These are phyloP conservation scores for Neospora caninum DNA, from an alignment of 169 alveolate genomes.

Conservation along the genomic window DNA sequence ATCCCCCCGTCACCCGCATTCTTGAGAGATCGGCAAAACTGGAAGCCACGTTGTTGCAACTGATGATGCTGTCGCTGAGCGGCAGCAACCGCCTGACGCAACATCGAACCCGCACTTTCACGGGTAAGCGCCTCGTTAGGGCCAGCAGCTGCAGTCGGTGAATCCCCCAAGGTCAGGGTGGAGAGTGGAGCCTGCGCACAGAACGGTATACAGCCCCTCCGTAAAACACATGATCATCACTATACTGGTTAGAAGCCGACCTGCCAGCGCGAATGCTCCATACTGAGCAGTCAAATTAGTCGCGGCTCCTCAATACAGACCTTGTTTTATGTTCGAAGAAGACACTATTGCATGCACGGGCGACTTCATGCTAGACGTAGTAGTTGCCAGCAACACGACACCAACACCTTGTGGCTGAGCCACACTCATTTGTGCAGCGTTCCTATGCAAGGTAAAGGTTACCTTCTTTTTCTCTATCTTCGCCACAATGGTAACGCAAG, in stretches of 20 bases:
- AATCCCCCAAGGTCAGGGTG: not conserved
- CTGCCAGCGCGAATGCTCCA: too few relatives aligned
- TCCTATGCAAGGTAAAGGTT: not conserved
- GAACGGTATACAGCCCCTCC: not conserved
- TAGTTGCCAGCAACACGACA: too few relatives aligned
- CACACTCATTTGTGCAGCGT: too few relatives aligned
- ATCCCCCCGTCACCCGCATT: not conserved
- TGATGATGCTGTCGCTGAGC: not conserved
- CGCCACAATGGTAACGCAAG: not conserved
- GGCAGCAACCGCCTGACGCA: not conserved
- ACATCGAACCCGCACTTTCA: not conserved
- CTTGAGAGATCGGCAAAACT: not conserved
- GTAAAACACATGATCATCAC: too few relatives aligned
- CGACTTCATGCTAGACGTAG: too few relatives aligned
- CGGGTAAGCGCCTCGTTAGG: not conserved
- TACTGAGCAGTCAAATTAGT: too few relatives aligned
- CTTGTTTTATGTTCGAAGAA: too few relatives aligned
- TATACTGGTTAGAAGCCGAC: too few relatives aligned
- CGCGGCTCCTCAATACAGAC: too few relatives aligned
- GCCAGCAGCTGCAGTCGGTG: not conserved
- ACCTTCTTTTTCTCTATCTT: conserved; percentile 26
- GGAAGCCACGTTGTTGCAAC: not conserved
- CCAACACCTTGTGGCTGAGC: too few relatives aligned
- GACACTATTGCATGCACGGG: too few relatives aligned
- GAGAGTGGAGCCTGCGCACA: not conserved